Percentiles rank a stretch among this genome's conserved stretches.
These are phyloP conservation scores for Neurospora sp. DNA, from an alignment of 495 filamentous ascomycete species.

Conservation along the genomic window DNA sequence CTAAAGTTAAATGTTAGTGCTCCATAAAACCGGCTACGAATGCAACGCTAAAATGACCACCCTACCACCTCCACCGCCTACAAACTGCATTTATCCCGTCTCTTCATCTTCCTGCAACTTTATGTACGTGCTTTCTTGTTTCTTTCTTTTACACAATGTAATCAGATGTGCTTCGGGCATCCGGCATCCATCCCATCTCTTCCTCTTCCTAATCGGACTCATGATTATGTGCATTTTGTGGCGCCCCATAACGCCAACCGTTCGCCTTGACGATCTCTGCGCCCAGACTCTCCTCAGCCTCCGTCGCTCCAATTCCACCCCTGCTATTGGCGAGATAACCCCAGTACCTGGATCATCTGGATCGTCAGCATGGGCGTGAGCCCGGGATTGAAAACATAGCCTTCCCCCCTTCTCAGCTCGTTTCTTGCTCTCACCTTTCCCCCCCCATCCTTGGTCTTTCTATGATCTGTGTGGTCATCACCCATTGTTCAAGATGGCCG, in stretches of 20 bases:
- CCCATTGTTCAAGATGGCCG: constrained; percentile 32
- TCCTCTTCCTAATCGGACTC: neutral
- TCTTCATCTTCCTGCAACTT: neutral
- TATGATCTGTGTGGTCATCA: neutral
- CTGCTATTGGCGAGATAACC: neutral
- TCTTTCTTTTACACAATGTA: neutral
- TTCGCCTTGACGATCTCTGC: too few relatives aligned
- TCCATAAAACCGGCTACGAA: neutral
- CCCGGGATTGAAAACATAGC: neutral
- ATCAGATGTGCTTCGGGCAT: neutral
- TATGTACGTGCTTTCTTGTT: neutral
- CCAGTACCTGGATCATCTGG: neutral
- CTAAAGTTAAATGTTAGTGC: neutral
- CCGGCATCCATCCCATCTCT: neutral
- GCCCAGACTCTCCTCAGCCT: neutral
- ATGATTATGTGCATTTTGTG: neutral
- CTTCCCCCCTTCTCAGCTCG: neutral
- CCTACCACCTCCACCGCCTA: neutral
- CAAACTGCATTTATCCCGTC: too few relatives aligned
- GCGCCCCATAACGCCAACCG: neutral
- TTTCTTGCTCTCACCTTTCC: neutral
- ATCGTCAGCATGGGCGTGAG: neutral
- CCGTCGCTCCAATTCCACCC: neutral
- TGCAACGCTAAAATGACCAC: neutral
- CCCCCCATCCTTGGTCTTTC: neutral